Base-by-base conservation (phyloP, 257 asterid species). In the Schizonepeta tenuifolia region DNA sequence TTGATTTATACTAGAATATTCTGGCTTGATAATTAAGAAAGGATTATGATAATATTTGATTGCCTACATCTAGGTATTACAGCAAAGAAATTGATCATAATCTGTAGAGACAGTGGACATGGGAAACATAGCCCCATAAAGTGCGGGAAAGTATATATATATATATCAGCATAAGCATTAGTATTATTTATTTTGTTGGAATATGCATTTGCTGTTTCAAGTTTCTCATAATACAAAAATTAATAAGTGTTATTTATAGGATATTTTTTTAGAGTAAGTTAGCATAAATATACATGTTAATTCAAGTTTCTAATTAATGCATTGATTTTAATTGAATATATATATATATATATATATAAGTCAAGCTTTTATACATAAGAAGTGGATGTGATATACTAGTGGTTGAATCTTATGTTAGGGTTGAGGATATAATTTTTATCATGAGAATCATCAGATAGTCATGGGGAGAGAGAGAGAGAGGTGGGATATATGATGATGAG, bases 51-150 rank as follows among this genome's bases (percentile, higher is more conserved):
- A 80, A 54, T 54, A 75, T 75, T 69, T 47, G 75, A 46, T 78
- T 31, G 67, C 24, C 26, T 51, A 51, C 15, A 28, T 60, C 44
- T 72, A 72, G 77, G 83, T 73, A 65, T 64, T 79, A 17, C 75
- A 79, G 75, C 70, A 67, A 59, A 55, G 66, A 79, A 24, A 65
- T 20, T n/a, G n/a, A n/a, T 26, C 14, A 70, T 49, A 51, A 72
- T 55, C 70, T 67, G 74, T 74, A 65, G 81, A 76, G 86, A 83
- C 82, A 80, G 67, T 75, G 79, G 79, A 80, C 85, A 81, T 82
- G 89, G 95, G 95, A 89, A 84, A 89, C 96, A 91, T 78, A 73
- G 81, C 81, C 85, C 96, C 97, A 84, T 82, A 85, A 91, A 87
- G 83, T 82, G 84, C 89, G 97, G 97, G 80, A 83, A 81, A 87